A percentile compares a stretch with the other conserved stretches of the same genome.
phyloP scores from a whole-genome alignment of 192 early-diverging fungal species.

The Linnemannia exigua region DNA sequence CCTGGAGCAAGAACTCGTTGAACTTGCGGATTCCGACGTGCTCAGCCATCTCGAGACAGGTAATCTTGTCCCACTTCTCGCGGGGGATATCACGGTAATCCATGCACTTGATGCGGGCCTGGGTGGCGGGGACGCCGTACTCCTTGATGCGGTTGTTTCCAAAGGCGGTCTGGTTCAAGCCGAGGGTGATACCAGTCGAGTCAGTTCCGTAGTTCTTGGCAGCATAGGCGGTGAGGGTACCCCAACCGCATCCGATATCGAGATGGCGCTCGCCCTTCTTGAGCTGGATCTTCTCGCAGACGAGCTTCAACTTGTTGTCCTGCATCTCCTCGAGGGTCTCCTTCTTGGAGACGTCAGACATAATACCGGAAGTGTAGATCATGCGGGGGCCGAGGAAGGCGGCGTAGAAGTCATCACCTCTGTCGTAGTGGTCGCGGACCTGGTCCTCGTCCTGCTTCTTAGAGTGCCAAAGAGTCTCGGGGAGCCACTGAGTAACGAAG shows the following conservation, averaged over 20 bases:
- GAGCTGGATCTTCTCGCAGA: constrained; percentile 89
- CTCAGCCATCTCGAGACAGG: constrained; percentile 99
- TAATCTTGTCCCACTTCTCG: constrained; percentile 96
- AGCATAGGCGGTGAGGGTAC: constrained; percentile 90
- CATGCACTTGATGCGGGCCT: constrained; percentile 89
- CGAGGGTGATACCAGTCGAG: constrained; percentile 95
- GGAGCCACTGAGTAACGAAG: constrained; percentile 97
- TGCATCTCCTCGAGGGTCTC: constrained; percentile 96
- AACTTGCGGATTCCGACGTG: constrained; percentile 97
- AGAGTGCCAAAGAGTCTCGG: constrained; percentile 97
- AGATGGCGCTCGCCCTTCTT: constrained; percentile 90
- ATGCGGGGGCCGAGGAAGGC: constrained; percentile 95
- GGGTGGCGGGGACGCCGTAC: constrained; percentile 80
- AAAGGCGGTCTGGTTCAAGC: constrained; percentile 91
- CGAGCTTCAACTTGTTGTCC: constrained; percentile 94
- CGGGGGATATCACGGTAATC: constrained; percentile 99
- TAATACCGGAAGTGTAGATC: constrained; percentile 97
- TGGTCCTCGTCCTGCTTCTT: constrained; percentile 98
- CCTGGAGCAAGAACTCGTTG: constrained; percentile 91
- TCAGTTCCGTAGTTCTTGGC: constrained; percentile 91
- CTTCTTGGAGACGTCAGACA: constrained; percentile 77
- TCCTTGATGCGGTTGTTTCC: constrained; percentile 87
- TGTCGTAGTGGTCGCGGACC: constrained; percentile 98
- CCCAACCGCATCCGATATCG: constrained; percentile 99
- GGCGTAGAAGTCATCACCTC: constrained; percentile 98